phyloP scores from a whole-genome alignment of 2,329 filamentous ascomycete species.

The Cryphonectria parasitica region DNA sequence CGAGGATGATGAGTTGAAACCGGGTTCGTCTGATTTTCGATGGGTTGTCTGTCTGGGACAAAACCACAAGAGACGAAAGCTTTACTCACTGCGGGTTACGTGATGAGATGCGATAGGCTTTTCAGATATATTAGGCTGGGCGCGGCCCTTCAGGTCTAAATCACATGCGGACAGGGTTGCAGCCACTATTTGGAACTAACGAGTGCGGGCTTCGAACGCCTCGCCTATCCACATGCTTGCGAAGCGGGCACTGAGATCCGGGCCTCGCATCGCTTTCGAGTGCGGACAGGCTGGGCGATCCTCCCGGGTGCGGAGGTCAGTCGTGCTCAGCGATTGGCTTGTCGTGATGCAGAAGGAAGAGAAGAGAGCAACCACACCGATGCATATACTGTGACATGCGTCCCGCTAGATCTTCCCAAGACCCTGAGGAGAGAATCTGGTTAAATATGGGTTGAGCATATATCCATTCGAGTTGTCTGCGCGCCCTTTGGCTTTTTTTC shows the following conservation, averaged over 20 bases:
- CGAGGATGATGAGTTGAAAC: slow-evolving; percentile 12
- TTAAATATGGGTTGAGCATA: neutral
- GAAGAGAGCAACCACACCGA: neutral
- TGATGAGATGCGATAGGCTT: slow-evolving; percentile 26
- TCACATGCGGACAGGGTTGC: neutral
- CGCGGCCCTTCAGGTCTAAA: neutral
- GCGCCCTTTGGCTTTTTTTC: neutral
- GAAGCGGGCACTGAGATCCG: neutral
- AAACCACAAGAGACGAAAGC: neutral
- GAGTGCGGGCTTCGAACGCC: neutral
- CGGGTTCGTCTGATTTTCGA: slow-evolving; percentile 8
- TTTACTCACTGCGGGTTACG: neutral
- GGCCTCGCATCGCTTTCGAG: neutral
- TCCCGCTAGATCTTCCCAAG: neutral
- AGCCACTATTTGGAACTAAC: neutral
- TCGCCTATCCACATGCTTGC: neutral
- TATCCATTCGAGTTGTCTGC: neutral
- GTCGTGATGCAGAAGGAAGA: slow-evolving; percentile 11
- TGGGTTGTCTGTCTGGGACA: neutral
- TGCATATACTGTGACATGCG: neutral
- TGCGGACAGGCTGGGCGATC: neutral
- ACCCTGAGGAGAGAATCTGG: neutral
- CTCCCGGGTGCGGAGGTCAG: neutral
- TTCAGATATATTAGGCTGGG: slow-evolving; percentile 4
- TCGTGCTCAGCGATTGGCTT: slow-evolving; percentile 22